phyloP scores from a whole-genome alignment of 108 stramenopile species.

The Pseudonitzschia multiseries region DNA sequence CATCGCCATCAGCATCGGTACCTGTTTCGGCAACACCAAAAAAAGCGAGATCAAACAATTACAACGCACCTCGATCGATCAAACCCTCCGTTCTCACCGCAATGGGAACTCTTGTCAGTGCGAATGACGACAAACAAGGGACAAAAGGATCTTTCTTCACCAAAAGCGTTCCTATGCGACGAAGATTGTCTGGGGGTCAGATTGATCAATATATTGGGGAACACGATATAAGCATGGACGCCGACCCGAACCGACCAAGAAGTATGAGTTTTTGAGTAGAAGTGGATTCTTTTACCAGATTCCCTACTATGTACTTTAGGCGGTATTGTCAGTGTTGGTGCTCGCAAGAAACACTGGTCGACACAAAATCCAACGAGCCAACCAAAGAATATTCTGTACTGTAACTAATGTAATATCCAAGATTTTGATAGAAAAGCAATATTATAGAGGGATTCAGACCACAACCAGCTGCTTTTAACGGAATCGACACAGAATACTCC shows the following conservation, averaged over 20 bases:
- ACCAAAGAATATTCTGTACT: background rate
- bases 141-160: background rate
- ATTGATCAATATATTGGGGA: slow-evolving; percentile 32
- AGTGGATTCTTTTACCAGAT: background rate
- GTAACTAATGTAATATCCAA: background rate
- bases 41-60: slow-evolving; percentile 29
- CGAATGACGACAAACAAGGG: background rate
- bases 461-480: too few species aligned
- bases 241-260: slow-evolving; percentile 20
- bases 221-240: slow-evolving; percentile 17
- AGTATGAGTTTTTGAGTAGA: slow-evolving; percentile 35
- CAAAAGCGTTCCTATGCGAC: slow-evolving; percentile 19
- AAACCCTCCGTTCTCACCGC: slow-evolving; percentile 36
- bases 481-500: too few species aligned
- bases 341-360: background rate
- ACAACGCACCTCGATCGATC: slow-evolving; percentile 23
- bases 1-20: slow-evolving; percentile 5
- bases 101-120: slow-evolving; percentile 24
- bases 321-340: too few species aligned
- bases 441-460: too few species aligned
- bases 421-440: background rate
- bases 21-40: slow-evolving; percentile 13
- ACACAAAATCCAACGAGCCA: background rate
- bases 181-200: slow-evolving; percentile 30
- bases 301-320: too few species aligned